Evolutionary conservation across 2,329 filamentous ascomycete species (phyloP), one percentile per base, ranked within the genome.

Genomic region (Thelonectria olida): DNA sequence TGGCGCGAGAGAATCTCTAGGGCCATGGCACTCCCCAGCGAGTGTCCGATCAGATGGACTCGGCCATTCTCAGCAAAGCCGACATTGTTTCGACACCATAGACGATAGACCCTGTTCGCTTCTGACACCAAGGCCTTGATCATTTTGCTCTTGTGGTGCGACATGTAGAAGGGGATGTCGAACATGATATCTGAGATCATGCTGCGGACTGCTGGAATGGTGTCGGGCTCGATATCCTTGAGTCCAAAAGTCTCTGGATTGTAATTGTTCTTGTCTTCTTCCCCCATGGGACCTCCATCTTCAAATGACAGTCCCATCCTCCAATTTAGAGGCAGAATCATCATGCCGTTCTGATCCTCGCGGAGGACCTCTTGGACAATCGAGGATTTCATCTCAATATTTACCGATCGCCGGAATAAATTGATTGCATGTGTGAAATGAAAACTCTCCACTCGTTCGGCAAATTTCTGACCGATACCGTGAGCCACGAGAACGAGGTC

Each of bases 121-220:
- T 99, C 96, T 60, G 85, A 86, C 39, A 97, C 90, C 48, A 97
- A 89, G 1, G 96, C 94, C 42, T 90, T 85, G 51, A 97, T 91
- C 94, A 99, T 98, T 76, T 93, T 97, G 4, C 90, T 87, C 72
- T 98, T 97, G 78, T 98, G 95, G 61, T 96, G 92, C 0, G 95
- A 98, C 79, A 99, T 90, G 79, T 98, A 99, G 74, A 97, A 98
- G 0, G 96, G 96, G 50, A 99, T 95, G 74, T 99, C 96, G 50
- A 98, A 90, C 93, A 99, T 97, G 69, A 99, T 93, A 75, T 99
- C 96, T 41, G 92, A 96, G 63, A 99, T 96, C 74, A 99, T 88
- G 72, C 91, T 92, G 45, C 96, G 90, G n/a, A 99, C 91, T 1
- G 92, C 93, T 0, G 95, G 94, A 27, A 99, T 92, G 0, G 92